phyloP scores from a whole-genome alignment of 176 grass and related monocot genomes.

The Pontederia paniculata region DNA sequence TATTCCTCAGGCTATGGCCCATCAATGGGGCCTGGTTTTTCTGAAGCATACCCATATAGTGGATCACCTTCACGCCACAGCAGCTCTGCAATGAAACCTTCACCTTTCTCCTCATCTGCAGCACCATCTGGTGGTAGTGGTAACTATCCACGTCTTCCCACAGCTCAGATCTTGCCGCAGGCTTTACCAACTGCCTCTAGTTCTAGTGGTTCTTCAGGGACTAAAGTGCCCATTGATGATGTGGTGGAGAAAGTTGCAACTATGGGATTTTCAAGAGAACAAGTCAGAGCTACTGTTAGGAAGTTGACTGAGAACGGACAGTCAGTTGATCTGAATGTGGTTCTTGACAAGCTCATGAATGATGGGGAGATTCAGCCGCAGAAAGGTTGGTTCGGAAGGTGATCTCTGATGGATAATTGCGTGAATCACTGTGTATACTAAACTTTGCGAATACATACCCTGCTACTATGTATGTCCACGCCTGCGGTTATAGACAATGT shows the following conservation, averaged over 20 bases:
- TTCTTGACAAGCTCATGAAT: conserved; percentile 94
- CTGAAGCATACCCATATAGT: conserved; percentile 46
- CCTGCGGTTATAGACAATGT: too few relatives aligned
- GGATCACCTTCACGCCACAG: conserved; percentile 57
- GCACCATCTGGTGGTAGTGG: conserved; percentile 29
- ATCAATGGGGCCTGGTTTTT: conserved; percentile 28
- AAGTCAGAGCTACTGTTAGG: conserved; percentile 67
- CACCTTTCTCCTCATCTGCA: conserved; percentile 28
- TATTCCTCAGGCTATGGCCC: conserved; percentile 49
- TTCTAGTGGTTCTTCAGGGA: conserved; percentile 26
- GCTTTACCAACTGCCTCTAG: conserved; percentile 28
- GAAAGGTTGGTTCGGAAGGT: conserved; percentile 56
- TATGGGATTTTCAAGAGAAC: conserved; percentile 93
- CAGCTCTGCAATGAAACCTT: conserved; percentile 39
- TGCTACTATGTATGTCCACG: too few relatives aligned
- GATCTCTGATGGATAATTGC: background rate
- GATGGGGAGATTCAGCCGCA: conserved; percentile 50
- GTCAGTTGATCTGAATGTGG: conserved; percentile 83
- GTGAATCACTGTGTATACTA: too few relatives aligned
- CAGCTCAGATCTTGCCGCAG: conserved; percentile 62
- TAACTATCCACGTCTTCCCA: conserved; percentile 44
- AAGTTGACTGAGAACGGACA: conserved; percentile 78
- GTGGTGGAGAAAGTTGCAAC: conserved; percentile 85
- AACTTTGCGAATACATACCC: too few relatives aligned
- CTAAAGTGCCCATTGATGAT: conserved; percentile 47